Evolutionary conservation across 257 asterid genomes (phyloP).

Genomic region (Penstemon newberryi): DNA sequence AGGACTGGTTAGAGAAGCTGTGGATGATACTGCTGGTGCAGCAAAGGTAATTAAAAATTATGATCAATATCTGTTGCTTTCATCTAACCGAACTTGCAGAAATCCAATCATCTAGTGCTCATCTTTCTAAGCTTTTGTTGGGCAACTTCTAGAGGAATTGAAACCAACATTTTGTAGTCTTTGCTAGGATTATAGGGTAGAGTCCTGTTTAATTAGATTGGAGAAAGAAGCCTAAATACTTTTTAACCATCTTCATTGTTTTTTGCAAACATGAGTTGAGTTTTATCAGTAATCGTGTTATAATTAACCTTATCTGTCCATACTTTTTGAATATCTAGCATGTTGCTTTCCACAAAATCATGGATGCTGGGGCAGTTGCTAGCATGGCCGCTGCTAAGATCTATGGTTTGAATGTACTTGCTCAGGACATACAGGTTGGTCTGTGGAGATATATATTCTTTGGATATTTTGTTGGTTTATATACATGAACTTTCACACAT

Average conservation of each 20-base stretch:
- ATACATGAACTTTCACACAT: not conserved
- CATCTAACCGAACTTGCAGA: not conserved
- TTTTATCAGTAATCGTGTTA: not conserved
- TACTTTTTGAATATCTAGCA: conserved; percentile 43
- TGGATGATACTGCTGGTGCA: conserved; percentile 99
- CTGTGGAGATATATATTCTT: not conserved
- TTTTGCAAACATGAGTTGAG: not conserved
- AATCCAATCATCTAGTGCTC: not conserved
- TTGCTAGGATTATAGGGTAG: not conserved
- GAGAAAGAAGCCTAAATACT: not conserved
- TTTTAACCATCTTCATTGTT: not conserved
- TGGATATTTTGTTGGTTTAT: not conserved
- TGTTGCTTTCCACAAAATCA: conserved; percentile 69
- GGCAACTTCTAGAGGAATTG: conserved; percentile 2
- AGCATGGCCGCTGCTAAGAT: conserved; percentile 79
- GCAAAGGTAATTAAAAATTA: conserved; percentile 63
- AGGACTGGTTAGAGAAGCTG: conserved; percentile 95
- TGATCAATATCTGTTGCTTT: conserved; percentile 18
- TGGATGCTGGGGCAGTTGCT: conserved; percentile 98
- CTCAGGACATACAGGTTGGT: conserved; percentile 91
- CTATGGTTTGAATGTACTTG: conserved; percentile 81
- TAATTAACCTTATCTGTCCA: conserved; percentile 19
- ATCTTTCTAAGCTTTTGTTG: not conserved
- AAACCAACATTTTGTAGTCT: conserved; percentile 21
- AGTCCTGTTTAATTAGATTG: conserved; percentile 6